Base-by-base conservation (phyloP, 169 alveolate genomes). In the Babesia sp. region DNA sequence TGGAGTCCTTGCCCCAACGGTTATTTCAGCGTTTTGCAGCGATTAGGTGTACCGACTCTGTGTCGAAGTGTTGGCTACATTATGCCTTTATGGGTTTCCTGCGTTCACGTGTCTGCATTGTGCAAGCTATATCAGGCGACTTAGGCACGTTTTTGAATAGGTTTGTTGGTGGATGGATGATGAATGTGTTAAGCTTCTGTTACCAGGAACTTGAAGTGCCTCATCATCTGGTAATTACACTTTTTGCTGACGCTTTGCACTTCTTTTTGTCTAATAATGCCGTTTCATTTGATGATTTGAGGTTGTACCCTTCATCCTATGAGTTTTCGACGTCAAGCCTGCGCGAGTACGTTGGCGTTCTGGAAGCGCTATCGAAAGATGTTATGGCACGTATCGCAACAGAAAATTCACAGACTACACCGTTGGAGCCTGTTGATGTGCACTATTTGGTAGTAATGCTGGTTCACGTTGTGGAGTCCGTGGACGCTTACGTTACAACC, bases 341-440 rank as follows among this genome's bases (percentile, higher is more conserved):
- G 41, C 20, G 8, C 50, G 74, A 64, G 33, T 64, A 64, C 48
- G 1, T 37, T 4, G 57, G 29, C 2, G 74, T 64, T 24, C 9
- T 64, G n/a, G 61, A 36, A 50, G 74, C 74, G 5, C 61, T 64
- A 31, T 64, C 61, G 36, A n/a, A 31, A 5, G 74, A 45, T 20
- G 48, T 31, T 46, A 9, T 28, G 24, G 31, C 63, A 1, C 53
- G 16, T 4, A 54, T 42, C 5, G 37, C 20, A 14, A 28, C 55
- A 1, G 71, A 6, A 31, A 11, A 33, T 2, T 16, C 57, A 2
- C 9, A 16, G 29, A 54, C 20, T 37, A 26, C 12, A 29, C 8
- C 59, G 46, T 6, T 50, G 44, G 74, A 64, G 0, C 9, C 44
- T 11, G 48, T 64, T n/a, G 74, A 64, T 50, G 16, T 61, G 37